These are phyloP conservation scores for Ceratocystis eucalypticola DNA, from an alignment of 2,329 filamentous ascomycete genomes.

Conservation along the genomic window DNA sequence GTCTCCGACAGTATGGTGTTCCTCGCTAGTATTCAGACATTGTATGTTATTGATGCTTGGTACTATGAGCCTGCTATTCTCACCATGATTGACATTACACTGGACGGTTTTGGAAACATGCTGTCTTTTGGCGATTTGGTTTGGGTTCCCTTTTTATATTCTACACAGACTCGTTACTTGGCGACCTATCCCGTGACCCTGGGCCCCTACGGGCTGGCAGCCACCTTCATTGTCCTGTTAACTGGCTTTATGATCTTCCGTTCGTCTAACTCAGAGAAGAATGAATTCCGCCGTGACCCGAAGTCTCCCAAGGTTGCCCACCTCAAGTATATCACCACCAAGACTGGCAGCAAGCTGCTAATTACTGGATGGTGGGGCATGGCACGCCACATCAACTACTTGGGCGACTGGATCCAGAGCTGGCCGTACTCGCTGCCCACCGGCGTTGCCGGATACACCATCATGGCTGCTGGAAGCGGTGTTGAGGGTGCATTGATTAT, in stretches of 20 bases:
- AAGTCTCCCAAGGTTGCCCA: constrained; percentile 65
- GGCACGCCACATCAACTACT: constrained; percentile 87
- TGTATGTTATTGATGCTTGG: constrained; percentile 75
- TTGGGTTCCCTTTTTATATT: constrained; percentile 88
- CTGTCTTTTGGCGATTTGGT: constrained; percentile 81
- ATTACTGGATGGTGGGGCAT: constrained; percentile 87
- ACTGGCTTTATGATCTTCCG: constrained; percentile 87
- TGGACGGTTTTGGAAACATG: constrained; percentile 93
- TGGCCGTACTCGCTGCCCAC: constrained; percentile 87
- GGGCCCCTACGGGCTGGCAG: constrained; percentile 50
- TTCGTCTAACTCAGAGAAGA: constrained; percentile 88
- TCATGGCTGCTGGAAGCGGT: constrained; percentile 42
- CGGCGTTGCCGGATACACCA: constrained; percentile 66
- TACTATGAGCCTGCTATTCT: constrained; percentile 81
- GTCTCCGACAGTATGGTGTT: constrained; percentile 78
- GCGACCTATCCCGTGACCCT: constrained; percentile 70
- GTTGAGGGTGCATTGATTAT: constrained; percentile 42
- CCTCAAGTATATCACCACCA: constrained; percentile 75
- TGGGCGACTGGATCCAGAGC: constrained; percentile 87
- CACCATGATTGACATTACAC: constrained; percentile 88
- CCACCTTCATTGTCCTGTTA: constrained; percentile 52
- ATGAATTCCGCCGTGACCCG: constrained; percentile 79
- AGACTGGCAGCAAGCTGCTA: constrained; percentile 65
- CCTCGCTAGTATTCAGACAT: constrained; percentile 58
- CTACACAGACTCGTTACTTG: constrained; percentile 71